Evolutionary conservation across 352 stramenopile species (phyloP), one percentile per base, ranked within the genome.

Genomic region (Globisporangium orthogonon): DNA sequence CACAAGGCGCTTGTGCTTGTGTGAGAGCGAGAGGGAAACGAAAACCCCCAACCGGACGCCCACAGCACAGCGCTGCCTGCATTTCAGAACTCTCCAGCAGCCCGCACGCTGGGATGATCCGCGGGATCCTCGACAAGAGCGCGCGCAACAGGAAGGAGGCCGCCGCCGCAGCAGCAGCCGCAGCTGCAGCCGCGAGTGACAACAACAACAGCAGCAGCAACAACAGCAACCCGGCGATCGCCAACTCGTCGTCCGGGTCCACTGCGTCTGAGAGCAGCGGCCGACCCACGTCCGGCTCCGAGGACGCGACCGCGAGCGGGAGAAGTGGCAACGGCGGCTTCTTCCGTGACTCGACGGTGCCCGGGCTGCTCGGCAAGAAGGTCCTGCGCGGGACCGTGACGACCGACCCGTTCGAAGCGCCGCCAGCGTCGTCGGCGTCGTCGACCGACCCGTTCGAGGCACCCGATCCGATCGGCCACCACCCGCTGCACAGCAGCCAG

Each of bases 81-180:
- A 41, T 43, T n/a, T 13, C 23, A 51, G 18, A 29, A 35, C 35
- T 18, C 49, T 18, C 23, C 14, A 7, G 14, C 23, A 23, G 23
- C 23, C 23, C 23, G 23, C 23, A 23, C 10, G 47, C 44, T 59
- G n/a, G 44, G 17, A 63, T 64, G 52, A 64, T 64, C 58, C 58
- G 58, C 29, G 58, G 58, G 28, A 58, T 64, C n/a, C 46, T 64
- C 28, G 52, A 64, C n/a, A 63, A 63, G 17, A 45, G 57, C 50
- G 50, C 52, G 23, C 44, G 51, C 39, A 49, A 18, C 29, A 59
- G 51, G 37, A 37, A 13, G 17, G n/a, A 13, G 3, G n/a, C 39
- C 0, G 23, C 39, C 3, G 46, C 39, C 31, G 31, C 35, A 23
- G n/a, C 33, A 15, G 31, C 49, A 15, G 30, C 18, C 11, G 30